Conservation (phyloP, 805 yeast genomes). For the Starmerella powellii region DNA sequence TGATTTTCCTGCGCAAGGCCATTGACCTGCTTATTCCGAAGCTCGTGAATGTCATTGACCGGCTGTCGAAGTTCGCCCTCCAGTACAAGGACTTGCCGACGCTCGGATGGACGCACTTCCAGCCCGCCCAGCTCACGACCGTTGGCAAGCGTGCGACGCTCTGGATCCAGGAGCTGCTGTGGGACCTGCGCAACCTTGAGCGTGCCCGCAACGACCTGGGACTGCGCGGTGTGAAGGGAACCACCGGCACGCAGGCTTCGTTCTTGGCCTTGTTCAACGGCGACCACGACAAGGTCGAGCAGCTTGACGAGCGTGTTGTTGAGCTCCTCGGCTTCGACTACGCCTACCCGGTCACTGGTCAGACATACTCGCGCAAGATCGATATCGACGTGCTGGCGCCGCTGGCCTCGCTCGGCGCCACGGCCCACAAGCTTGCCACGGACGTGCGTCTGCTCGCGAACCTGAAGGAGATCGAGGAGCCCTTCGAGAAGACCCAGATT, state of each 20-base stretch:
- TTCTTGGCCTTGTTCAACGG: slow-evolving; percentile 93
- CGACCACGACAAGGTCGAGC: slow-evolving; percentile 92
- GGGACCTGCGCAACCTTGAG: slow-evolving; percentile 93
- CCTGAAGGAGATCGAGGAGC: slow-evolving; percentile 95
- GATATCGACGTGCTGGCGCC: slow-evolving; percentile 92
- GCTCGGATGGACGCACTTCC: slow-evolving; percentile 98
- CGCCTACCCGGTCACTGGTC: slow-evolving; percentile 97
- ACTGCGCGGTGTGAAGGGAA: slow-evolving; percentile 95
- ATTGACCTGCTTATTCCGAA: slow-evolving; percentile 88
- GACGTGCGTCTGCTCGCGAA: slow-evolving; percentile 92
- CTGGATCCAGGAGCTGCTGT: slow-evolving; percentile 93
- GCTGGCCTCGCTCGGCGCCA: slow-evolving; percentile 84
- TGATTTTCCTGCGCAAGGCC: slow-evolving; percentile 92
- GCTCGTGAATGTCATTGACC: slow-evolving; percentile 87
- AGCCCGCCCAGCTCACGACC: slow-evolving; percentile 97
- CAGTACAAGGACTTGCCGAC: slow-evolving; percentile 92
- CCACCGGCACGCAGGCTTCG: slow-evolving; percentile 98
- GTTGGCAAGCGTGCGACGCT: slow-evolving; percentile 96
- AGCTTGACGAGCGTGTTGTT: slow-evolving; percentile 79
- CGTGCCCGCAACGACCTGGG: slow-evolving; percentile 96
- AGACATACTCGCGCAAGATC: slow-evolving; percentile 96
- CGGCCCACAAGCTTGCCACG: slow-evolving; percentile 96
- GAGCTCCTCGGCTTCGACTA: slow-evolving; percentile 86
- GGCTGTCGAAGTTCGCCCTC: slow-evolving; percentile 76
- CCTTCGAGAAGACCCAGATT: slow-evolving; percentile 95